These are phyloP conservation scores for Suillus placidus DNA, from an alignment of 768 basidiomycete genomes.

Conservation along the genomic window DNA sequence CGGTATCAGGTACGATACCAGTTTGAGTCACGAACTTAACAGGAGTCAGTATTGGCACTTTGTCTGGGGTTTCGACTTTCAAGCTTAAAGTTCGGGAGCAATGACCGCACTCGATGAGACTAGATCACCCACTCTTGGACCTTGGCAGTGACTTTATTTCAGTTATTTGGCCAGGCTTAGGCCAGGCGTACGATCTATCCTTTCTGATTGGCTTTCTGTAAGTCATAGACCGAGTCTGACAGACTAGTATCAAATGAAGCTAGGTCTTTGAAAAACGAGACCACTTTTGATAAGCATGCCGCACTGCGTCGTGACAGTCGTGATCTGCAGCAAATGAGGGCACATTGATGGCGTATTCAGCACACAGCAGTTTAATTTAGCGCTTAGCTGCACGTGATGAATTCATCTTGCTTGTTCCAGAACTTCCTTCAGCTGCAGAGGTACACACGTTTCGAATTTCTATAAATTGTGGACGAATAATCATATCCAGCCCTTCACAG, in stretches of 20 bases:
- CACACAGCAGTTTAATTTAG: neutral
- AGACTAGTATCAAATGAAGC: constrained; percentile 23
- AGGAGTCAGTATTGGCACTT: no score
- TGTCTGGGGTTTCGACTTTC: neutral
- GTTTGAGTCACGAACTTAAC: neutral
- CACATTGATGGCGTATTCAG: neutral
- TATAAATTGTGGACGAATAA: no score
- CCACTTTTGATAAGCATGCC: neutral
- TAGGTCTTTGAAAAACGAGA: neutral
- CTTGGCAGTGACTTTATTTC: neutral
- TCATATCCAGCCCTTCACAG: neutral
- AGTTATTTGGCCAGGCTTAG: neutral
- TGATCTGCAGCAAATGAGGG: neutral
- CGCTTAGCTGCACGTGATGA: neutral
- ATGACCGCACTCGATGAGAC: neutral
- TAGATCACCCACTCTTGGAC: neutral
- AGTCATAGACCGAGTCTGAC: constrained; percentile 36
- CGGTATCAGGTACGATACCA: neutral
- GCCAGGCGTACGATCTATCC: constrained; percentile 70
- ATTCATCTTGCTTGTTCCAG: neutral
- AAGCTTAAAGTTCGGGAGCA: neutral
- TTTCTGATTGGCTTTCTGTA: constrained; percentile 80
- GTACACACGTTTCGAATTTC: neutral
- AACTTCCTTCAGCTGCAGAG: neutral
- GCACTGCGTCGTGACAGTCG: neutral